Conservation (phyloP, 2,329 filamentous ascomycete genomes). For the Ascochyta pisi region DNA sequence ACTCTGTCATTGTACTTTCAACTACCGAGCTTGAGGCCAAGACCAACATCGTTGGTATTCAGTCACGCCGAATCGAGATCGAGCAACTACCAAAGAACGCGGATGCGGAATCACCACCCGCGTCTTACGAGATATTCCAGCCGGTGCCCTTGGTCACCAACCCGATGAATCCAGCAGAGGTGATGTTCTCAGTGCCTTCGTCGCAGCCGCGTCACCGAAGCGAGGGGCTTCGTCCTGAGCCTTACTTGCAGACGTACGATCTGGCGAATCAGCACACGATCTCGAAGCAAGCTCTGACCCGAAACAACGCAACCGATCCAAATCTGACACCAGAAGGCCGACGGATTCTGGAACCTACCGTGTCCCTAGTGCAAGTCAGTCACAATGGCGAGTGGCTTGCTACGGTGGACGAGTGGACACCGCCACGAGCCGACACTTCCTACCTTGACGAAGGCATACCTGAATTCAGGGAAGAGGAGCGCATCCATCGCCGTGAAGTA, state of each 20-base stretch:
- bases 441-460: slow-evolving; percentile 56
- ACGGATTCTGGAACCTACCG: slow-evolving; percentile 76
- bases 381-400: slow-evolving; percentile 87
- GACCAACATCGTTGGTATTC: slow-evolving; percentile 83
- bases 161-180: slow-evolving; percentile 49
- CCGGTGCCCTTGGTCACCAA: slow-evolving; percentile 51
- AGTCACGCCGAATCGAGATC: slow-evolving; percentile 54
- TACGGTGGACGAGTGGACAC: slow-evolving; percentile 90
- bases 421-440: slow-evolving; percentile 71
- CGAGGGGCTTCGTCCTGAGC: slow-evolving; percentile 51
- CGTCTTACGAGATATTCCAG: slow-evolving; percentile 30
- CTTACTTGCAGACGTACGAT: slow-evolving; percentile 85
- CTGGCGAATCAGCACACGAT: slow-evolving; percentile 78
- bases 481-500: slow-evolving; percentile 68
- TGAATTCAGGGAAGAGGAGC: slow-evolving; percentile 52
- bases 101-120: slow-evolving; percentile 26
- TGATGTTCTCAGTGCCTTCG: slow-evolving; percentile 60
- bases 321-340: slow-evolving; percentile 76
- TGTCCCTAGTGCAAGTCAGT: slow-evolving; percentile 77
- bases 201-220: slow-evolving; percentile 52
- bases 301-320: slow-evolving; percentile 84
- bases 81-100: slow-evolving; percentile 36
- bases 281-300: slow-evolving; percentile 84
- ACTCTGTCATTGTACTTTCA: slow-evolving; percentile 88
- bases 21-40: slow-evolving; percentile 88